Conservation (phyloP, 2,329 filamentous ascomycete species). For the Cordyceps tenuipes region DNA sequence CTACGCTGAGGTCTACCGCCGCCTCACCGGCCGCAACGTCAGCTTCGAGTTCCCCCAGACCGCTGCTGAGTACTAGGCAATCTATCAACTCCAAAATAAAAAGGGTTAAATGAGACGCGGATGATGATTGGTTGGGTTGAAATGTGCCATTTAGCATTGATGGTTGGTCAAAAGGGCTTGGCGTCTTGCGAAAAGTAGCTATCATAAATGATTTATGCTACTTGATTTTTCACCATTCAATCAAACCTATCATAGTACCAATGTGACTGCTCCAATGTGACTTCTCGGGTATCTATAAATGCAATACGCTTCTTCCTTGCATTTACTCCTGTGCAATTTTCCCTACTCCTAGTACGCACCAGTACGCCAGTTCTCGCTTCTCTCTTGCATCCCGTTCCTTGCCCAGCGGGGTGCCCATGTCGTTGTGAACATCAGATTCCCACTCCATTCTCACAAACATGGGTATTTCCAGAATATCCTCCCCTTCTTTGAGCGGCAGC, state of each 20-base stretch:
- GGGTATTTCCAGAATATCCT: slow-evolving; percentile 75
- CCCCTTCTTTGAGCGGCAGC: slow-evolving; percentile 46
- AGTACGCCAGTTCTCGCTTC: slow-evolving; percentile 86
- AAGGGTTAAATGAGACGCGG: slow-evolving; percentile 14
- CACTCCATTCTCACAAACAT: slow-evolving; percentile 91
- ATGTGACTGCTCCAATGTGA: slow-evolving; percentile 10
- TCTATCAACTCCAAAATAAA: slow-evolving; percentile 4
- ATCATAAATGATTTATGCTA: slow-evolving; percentile 33
- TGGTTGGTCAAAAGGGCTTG: slow-evolving; percentile 37
- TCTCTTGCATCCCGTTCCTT: slow-evolving; percentile 58
- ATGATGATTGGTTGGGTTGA: slow-evolving; percentile 21
- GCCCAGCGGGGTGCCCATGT: slow-evolving; percentile 47
- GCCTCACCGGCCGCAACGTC: slow-evolving; percentile 91
- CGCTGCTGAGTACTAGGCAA: slow-evolving; percentile 68
- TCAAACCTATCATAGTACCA: background rate
- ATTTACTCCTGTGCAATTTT: slow-evolving; percentile 52
- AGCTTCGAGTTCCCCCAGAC: slow-evolving; percentile 97
- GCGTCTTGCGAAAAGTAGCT: slow-evolving; percentile 43
- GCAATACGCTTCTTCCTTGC: slow-evolving; percentile 10
- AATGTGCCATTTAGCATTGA: slow-evolving; percentile 23
- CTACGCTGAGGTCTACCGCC: slow-evolving; percentile 99
- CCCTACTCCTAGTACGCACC: slow-evolving; percentile 86
- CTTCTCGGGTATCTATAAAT: slow-evolving; percentile 32
- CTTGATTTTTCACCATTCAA: slow-evolving; percentile 11
- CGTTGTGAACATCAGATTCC: slow-evolving; percentile 62